phyloP scores from a whole-genome alignment of 371 early-diverging fungal species.

The Lichtheimia ornata region DNA sequence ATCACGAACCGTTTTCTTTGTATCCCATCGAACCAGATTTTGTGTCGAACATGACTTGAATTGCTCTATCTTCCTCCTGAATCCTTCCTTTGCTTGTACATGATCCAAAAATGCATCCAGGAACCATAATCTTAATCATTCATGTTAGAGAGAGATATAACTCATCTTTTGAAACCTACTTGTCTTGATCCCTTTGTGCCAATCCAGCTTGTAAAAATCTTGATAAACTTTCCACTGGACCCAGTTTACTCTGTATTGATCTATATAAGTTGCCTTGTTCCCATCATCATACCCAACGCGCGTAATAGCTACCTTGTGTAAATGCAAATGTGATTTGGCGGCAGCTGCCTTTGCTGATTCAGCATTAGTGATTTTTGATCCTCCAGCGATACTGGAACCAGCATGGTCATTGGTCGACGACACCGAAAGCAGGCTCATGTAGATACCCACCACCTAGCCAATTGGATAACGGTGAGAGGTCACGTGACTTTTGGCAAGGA shows the following conservation, averaged over 20 bases:
- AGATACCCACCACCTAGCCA: constrained; percentile 36
- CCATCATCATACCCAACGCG: background rate
- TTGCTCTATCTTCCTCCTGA: constrained; percentile 30
- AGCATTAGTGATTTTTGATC: constrained; percentile 6
- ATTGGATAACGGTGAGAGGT: too few relatives aligned
- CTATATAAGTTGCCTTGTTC: background rate
- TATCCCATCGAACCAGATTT: constrained; percentile 10
- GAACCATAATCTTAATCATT: constrained; percentile 47
- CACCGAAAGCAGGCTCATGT: constrained; percentile 44
- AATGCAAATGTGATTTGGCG: constrained; percentile 44
- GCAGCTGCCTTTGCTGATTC: constrained; percentile 39
- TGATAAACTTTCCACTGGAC: constrained; percentile 34
- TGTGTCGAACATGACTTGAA: constrained; percentile 6
- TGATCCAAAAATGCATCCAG: constrained; percentile 49
- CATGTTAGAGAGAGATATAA: background rate
- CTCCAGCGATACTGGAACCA: background rate
- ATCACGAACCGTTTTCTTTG: background rate
- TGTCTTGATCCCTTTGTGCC: constrained; percentile 25
- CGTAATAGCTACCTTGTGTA: constrained; percentile 33
- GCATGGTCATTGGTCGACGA: constrained; percentile 27
- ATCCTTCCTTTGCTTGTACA: constrained; percentile 45
- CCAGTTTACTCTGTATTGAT: constrained; percentile 31
- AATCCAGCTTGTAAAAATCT: constrained; percentile 50
- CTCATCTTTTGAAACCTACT: constrained; percentile 10
- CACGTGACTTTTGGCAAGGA: background rate